Evolutionary conservation across 2,329 filamentous ascomycete species (phyloP), one percentile per base, ranked within the genome.

Genomic region (Alternaria sp.): DNA sequence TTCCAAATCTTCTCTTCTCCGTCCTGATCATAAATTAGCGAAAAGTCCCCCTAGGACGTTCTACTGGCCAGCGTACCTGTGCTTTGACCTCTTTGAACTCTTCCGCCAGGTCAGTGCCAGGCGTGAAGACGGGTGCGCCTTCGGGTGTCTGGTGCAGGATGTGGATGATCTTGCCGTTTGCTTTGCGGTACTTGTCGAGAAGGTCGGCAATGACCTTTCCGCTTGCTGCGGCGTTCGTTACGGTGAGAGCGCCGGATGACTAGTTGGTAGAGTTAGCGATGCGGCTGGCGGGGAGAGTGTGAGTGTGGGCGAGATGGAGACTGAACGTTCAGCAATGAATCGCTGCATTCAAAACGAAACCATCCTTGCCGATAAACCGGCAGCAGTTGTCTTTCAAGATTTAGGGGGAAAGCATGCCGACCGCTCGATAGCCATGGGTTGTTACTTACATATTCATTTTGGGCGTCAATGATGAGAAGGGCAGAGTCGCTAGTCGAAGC

Each of bases 121-220:
- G 87, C 0, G 89, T 92, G 78, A 92, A 92, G 5, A 92, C 82
- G 0, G 89, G 89, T 0, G 89, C 87, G 3, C 87, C 88, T 0
- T 85, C 82, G 2, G 89, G 88, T 0, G 84, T 84, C 54, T 84
- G 76, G 75, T 92, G 89, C 10, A 87, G 79, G 7, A 92, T 81
- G 71, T 92, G 89, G 0, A 91, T 85, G 54, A 91, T 79, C 66
- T 86, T 85, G 23, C 83, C 83, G 3, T 80, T 78, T 0, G 81
- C 84, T 1, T 80, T 72, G n/a, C 90, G 85, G 78, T 91, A 92
- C 65, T 84, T 87, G 20, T 86, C 76, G 0, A 92, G 82, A 0
- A 92, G 81, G 0, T 79, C 71, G 0, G 84, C 80, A 61, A 91
- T 92, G 12, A 82, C 86, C 30, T 84, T 83, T 64, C 88, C 85